phyloP scores from a whole-genome alignment of 2,329 filamentous ascomycete genomes.

The Sclerotinia glacialis region DNA sequence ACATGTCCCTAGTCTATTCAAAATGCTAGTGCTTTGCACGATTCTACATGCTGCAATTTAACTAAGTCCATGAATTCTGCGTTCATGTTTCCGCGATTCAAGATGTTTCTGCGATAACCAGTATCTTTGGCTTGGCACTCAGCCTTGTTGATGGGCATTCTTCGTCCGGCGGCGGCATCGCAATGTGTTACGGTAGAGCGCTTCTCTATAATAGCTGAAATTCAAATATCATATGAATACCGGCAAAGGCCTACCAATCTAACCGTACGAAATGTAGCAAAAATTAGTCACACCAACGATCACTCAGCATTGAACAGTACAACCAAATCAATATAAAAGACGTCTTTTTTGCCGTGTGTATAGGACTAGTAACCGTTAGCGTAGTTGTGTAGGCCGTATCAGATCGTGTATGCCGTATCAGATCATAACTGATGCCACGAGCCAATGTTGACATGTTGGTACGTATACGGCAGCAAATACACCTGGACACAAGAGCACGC shows the following conservation, averaged over 20 bases:
- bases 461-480: not conserved
- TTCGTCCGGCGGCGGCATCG: not conserved
- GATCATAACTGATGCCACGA: not conserved
- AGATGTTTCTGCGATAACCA: not conserved
- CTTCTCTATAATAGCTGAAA: not conserved
- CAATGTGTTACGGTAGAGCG: not conserved
- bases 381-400: not conserved
- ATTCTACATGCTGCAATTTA: not conserved
- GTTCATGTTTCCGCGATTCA: rapidly evolving
- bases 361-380: not conserved
- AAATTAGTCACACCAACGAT: not conserved
- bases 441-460: not conserved
- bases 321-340: not conserved
- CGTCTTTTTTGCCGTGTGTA: not conserved
- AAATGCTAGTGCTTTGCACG: not conserved
- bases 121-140: not conserved
- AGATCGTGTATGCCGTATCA: too few relatives aligned
- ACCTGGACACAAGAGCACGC: not conserved
- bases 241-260: not conserved
- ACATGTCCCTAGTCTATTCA: not conserved
- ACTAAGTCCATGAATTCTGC: too few relatives aligned
- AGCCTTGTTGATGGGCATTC: not conserved
- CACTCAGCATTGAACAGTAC: not conserved
- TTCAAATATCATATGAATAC: not conserved
- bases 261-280: not conserved